Conservation (phyloP, 306 rosid species). For the Medicago truncatula region MtrunA17r5.0-ANR NC_053042.1:55064001-55064500, state of each 20-base stretch:
- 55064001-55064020: conserved; percentile 75
- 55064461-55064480: conserved; percentile 32
- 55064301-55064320: conserved; percentile 63
- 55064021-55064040: conserved; percentile 59
- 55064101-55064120: conserved; percentile 41
- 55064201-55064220: conserved; percentile 63
- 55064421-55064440: conserved; percentile 15
- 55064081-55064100: conserved; percentile 49
- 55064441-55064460: neutral
- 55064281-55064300: conserved; percentile 69
- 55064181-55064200: conserved; percentile 50
- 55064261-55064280: conserved; percentile 88
- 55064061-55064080: conserved; percentile 46
- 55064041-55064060: conserved; percentile 51
- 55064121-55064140: conserved; percentile 63
- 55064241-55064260: conserved; percentile 66
- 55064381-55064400: conserved; percentile 27
- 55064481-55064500: conserved; percentile 28
- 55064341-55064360: conserved; percentile 42
- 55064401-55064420: conserved; percentile 21
- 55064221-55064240: conserved; percentile 45
- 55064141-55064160: conserved; percentile 90
- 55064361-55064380: conserved; percentile 33
- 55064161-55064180: conserved; percentile 63
- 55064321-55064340: conserved; percentile 59